phyloP scores from a whole-genome alignment of 257 asterid species.

The Nicotiana benthamiana region DNA sequence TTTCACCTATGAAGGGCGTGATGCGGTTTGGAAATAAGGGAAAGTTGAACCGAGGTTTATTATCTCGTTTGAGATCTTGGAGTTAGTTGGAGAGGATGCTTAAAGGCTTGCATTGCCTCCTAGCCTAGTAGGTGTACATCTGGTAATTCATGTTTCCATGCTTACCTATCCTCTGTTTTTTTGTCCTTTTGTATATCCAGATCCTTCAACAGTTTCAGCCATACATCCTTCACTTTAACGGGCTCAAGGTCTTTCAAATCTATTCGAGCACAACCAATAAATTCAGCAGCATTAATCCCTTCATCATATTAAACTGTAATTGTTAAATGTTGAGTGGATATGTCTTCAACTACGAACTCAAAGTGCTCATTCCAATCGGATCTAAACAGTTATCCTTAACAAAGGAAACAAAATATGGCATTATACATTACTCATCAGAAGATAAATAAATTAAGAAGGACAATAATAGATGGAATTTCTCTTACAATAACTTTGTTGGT shows the following conservation, averaged over 20 bases:
- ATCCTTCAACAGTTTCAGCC: slow-evolving; percentile 88
- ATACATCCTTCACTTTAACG: slow-evolving; percentile 77
- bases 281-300: slow-evolving; percentile 76
- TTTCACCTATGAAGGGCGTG: too few relatives aligned
- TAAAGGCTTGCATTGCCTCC: too few relatives aligned
- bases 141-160: too few relatives aligned
- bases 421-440: not conserved
- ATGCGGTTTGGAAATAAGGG: too few relatives aligned
- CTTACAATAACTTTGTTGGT: slow-evolving; percentile 76
- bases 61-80: too few relatives aligned
- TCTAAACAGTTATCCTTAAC: too few relatives aligned
- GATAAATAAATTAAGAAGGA: slow-evolving; percentile 6
- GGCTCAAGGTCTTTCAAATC: slow-evolving; percentile 52
- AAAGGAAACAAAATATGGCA: too few relatives aligned
- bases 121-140: too few relatives aligned
- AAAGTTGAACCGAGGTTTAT: too few relatives aligned
- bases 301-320: slow-evolving; percentile 76
- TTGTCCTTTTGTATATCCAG: slow-evolving; percentile 65
- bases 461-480: not conserved
- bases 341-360: slow-evolving; percentile 79
- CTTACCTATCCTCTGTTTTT: slow-evolving; percentile 75
- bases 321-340: slow-evolving; percentile 70
- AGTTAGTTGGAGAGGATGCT: too few relatives aligned
- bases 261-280: slow-evolving; percentile 68
- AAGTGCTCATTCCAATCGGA: slow-evolving; percentile 98